Base-by-base conservation (phyloP, 345 rosid genomes). In the Hypericum perforatum region DNA sequence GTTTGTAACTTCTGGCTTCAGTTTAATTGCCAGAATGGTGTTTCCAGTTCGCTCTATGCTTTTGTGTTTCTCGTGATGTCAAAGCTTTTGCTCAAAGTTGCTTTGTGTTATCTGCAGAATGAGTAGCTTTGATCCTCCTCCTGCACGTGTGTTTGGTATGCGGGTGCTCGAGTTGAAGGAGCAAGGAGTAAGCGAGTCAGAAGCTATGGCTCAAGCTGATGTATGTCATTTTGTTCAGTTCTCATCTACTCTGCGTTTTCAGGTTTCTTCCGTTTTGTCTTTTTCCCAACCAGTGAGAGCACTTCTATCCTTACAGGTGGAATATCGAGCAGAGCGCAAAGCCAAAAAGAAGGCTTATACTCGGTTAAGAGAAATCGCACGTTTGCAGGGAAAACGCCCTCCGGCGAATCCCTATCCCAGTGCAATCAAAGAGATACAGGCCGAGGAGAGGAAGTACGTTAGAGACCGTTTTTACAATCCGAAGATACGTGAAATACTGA, bases 361-460 rank as follows among this genome's bases (percentile, higher is more conserved):
- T 39, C 78, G 79, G 40, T 46, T 92, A 71, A 88, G 76, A 65
- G 69, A 78, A 71, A 80, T 85, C 45, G 78, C 88, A 0, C 67
- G 58, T 58, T 44, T 75, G 40, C 89, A 70, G 69, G 90, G 88
- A 16, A 92, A 80, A 69, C 65, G 15, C 22, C 94, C 86, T 16
- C 96, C 94, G 37, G 90, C 94, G 14, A 81, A 81, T 67, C 95
- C 95, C 5, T 85, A 74, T 70, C 76, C 79, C 16, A 82, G 84
- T 67, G 64, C 82, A 14, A 62, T 78, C n/a, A 82, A 73, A 58
- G 95, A 77, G 66, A 69, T 70, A 45, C 90, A 81, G 76, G 76
- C 66, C 2, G 77, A 64, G 62, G 80, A 70, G 70, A 83, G 57
- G 61, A 76, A 65, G 71, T 61, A 70, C 10, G 76, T 76, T 6